phyloP scores from a whole-genome alignment of 129 eudicot genomes.

The Flaveria ramosissima region DNA sequence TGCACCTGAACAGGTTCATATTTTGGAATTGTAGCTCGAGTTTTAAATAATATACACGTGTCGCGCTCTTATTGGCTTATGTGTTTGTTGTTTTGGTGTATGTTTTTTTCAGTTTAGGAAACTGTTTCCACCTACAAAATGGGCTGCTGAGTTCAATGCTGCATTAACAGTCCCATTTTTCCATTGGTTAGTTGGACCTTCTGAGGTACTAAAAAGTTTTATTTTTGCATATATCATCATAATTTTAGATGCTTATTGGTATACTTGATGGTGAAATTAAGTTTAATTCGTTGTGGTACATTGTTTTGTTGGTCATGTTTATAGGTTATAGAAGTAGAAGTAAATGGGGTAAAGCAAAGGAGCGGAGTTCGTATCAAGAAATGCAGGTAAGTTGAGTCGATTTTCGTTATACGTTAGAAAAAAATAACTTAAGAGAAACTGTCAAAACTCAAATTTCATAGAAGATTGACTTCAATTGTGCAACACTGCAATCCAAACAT shows the following conservation, averaged over 20 bases:
- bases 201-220: conserved; percentile 58
- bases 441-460: neutral
- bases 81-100: neutral
- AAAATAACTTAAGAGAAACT: neutral
- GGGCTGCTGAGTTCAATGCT: conserved; percentile 99
- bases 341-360: conserved; percentile 91
- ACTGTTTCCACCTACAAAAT: conserved; percentile 92
- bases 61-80: neutral
- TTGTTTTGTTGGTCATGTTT: conserved; percentile 11
- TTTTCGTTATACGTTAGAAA: neutral
- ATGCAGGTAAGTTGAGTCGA: conserved; percentile 63
- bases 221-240: neutral
- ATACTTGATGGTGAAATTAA: neutral
- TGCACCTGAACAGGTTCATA: conserved; percentile 86
- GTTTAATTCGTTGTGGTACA: neutral
- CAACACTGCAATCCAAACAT: too few species aligned
- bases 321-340: conserved; percentile 89
- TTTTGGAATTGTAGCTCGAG: neutral
- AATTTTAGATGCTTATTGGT: neutral
- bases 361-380: conserved; percentile 95
- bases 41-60: neutral
- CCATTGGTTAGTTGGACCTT: conserved; percentile 98
- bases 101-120: conserved; percentile 67
- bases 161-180: conserved; percentile 93
- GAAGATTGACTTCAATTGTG: neutral